A percentile compares a stretch with the other conserved stretches of the same genome.
Evolutionary conservation across 2,329 filamentous ascomycete genomes (phyloP).

Genomic region (Xylariaceae sp.): DNA sequence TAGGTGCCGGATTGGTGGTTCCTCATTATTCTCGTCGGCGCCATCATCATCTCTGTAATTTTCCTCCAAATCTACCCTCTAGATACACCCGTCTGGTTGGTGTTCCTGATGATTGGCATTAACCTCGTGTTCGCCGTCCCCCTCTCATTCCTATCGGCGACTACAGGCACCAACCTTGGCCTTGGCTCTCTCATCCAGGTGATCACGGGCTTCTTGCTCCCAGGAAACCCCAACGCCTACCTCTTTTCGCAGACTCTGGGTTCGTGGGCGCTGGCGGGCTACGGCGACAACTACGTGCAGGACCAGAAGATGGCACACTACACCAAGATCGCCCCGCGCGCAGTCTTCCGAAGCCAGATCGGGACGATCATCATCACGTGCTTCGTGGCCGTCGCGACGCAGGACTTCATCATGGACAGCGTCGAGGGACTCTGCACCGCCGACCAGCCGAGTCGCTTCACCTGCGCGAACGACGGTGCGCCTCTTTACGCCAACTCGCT

Average conservation of each 20-base stretch:
- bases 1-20: conserved; percentile 51
- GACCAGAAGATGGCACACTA: conserved; percentile 40
- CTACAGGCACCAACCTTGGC: conserved; percentile 39
- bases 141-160: conserved; percentile 39
- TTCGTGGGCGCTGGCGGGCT: conserved; percentile 30
- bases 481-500: conserved; percentile 29
- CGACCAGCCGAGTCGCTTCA: conserved; percentile 25
- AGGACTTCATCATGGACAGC: conserved; percentile 34
- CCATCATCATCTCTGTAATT: conserved; percentile 31
- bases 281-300: conserved; percentile 36
- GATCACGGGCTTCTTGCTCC: conserved; percentile 35
- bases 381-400: conserved; percentile 34
- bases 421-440: conserved; percentile 29
- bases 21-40: conserved; percentile 31
- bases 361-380: conserved; percentile 38
- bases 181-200: conserved; percentile 39
- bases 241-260: conserved; percentile 36
- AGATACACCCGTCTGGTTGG: conserved; percentile 28
- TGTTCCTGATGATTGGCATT: conserved; percentile 30
- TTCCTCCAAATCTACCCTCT: conserved; percentile 28
- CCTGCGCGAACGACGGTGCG: conserved; percentile 23
- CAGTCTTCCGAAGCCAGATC: conserved; percentile 38
- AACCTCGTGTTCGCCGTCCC: conserved; percentile 40
- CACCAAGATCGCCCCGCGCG: conserved; percentile 36
- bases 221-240: conserved; percentile 33